Conservation (phyloP, 225 moss, liverwort and hornwort species). For the Straminergon stramineum region DNA sequence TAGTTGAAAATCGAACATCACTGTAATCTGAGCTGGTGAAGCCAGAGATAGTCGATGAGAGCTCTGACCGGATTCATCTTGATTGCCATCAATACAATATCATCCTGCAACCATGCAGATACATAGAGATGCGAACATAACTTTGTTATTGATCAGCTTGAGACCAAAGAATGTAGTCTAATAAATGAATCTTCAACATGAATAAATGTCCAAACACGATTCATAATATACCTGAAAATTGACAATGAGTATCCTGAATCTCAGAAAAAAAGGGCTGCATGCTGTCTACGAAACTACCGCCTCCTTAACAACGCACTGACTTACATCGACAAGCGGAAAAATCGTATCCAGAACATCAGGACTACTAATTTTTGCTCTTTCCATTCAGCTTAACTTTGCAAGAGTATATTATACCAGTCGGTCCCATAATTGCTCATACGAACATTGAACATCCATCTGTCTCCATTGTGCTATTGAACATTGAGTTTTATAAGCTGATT, state of each 20-base stretch:
- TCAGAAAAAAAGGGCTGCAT: neutral
- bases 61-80: neutral
- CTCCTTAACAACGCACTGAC: neutral
- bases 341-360: neutral
- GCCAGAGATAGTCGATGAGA: neutral
- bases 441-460: slow-evolving; percentile 9
- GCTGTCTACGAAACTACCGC: neutral
- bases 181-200: neutral
- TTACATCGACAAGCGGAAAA: neutral
- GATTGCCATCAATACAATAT: neutral
- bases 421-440: slow-evolving; percentile 5
- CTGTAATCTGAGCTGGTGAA: neutral
- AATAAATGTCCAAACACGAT: neutral
- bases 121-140: slow-evolving; percentile 2
- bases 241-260: neutral
- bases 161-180: neutral
- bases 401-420: slow-evolving; percentile 1
- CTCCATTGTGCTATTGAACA: neutral
- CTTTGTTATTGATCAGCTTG: neutral
- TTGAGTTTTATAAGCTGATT: neutral
- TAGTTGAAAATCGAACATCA: neutral
- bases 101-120: slow-evolving; percentile 9
- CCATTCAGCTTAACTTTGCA: slow-evolving; percentile 4
- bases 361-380: neutral
- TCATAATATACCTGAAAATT: neutral